These are phyloP conservation scores for Fusarium incarnatum DNA, from an alignment of 2,329 filamentous ascomycete genomes.

Conservation along the genomic window DNA sequence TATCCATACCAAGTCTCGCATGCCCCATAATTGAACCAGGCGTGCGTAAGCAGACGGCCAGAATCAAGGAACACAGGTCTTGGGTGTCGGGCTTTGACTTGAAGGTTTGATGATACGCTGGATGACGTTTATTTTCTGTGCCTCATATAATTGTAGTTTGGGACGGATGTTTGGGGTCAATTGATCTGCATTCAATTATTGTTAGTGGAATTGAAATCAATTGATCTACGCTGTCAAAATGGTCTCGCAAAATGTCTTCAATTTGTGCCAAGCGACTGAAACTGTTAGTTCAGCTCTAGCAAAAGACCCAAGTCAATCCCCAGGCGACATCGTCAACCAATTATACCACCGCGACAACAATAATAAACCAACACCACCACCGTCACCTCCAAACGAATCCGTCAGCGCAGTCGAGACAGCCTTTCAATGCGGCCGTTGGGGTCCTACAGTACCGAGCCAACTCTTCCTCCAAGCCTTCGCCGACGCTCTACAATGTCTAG, in stretches of 20 bases:
- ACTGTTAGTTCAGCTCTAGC: conserved; percentile 71
- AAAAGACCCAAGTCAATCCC: conserved; percentile 62
- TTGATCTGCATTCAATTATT: no score
- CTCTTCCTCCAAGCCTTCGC: conserved; percentile 77
- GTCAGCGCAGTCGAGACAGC: conserved; percentile 63
- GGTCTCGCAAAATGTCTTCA: conserved; percentile 54
- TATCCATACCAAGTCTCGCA: not conserved
- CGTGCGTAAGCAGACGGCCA: not conserved
- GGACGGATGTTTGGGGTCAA: no score
- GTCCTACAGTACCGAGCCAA: conserved; percentile 69
- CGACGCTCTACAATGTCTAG: conserved; percentile 69
- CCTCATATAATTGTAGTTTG: no score
- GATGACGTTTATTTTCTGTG: conserved; percentile 20
- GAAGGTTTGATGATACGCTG: not conserved
- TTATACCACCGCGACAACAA: conserved; percentile 58
- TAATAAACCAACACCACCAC: conserved; percentile 32
- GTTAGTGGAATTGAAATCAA: no score
- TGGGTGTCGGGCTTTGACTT: not conserved
- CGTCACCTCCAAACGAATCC: not conserved
- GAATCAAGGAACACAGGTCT: conserved; percentile 1
- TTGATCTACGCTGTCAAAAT: conserved; percentile 20
- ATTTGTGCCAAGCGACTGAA: conserved; percentile 63
- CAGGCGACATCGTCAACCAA: conserved; percentile 65
- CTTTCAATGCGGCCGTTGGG: conserved; percentile 74
- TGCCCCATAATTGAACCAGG: conserved; percentile 1